These are phyloP conservation scores for Cyphellophora attinorum DNA, from an alignment of 2,329 filamentous ascomycete genomes.

Conservation along the genomic window DNA sequence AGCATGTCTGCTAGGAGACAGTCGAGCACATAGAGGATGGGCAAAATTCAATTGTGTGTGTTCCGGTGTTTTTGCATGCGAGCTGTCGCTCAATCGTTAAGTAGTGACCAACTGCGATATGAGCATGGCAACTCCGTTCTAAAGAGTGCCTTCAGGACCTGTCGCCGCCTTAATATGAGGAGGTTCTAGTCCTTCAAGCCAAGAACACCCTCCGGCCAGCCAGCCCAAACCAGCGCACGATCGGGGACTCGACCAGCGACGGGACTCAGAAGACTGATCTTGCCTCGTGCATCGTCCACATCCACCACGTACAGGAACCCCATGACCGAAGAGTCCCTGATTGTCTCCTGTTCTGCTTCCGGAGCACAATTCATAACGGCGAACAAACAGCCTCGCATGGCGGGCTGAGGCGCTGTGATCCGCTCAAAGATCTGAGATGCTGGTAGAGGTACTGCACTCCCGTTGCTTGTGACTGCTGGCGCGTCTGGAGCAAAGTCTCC, in stretches of 20 bases:
- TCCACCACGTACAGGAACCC: conserved; percentile 90
- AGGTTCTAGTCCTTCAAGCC: too few species aligned
- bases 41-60: too few species aligned
- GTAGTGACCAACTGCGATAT: too few species aligned
- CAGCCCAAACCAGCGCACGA: conserved; percentile 71
- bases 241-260: conserved; percentile 72
- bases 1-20: too few species aligned
- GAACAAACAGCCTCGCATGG: conserved; percentile 70
- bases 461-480: background rate
- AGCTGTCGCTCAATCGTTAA: too few species aligned
- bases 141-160: too few species aligned
- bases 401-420: conserved; percentile 21
- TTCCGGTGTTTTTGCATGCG: too few species aligned
- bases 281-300: conserved; percentile 74
- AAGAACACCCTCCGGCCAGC: conserved; percentile 76
- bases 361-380: conserved; percentile 72
- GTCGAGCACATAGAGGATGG: too few species aligned
- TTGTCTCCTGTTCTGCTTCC: conserved; percentile 54
- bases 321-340: conserved; percentile 75
- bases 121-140: too few species aligned
- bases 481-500: conserved; percentile 21
- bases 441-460: conserved; percentile 17
- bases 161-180: too few species aligned
- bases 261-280: conserved; percentile 72
- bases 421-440: conserved; percentile 19